Evolutionary conservation across 345 rosid genomes (phyloP).

Genomic region (Nasturtium officinale): DNA sequence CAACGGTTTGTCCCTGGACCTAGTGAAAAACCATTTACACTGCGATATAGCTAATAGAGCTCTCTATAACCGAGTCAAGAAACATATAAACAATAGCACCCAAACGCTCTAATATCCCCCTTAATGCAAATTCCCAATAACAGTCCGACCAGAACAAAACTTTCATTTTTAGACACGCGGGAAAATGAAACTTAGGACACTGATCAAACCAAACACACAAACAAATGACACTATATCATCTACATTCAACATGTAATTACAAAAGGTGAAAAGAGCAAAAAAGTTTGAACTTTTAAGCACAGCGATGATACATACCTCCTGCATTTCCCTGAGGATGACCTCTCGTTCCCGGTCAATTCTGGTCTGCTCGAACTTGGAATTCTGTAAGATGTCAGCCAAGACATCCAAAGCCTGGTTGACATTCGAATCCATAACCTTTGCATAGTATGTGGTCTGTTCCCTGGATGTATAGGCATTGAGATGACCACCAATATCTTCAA

Average conservation of each 20-base stretch:
- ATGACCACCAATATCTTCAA: slow-evolving; percentile 97
- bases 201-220: neutral
- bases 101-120: neutral
- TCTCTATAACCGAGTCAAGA: neutral
- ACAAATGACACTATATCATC: neutral
- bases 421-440: slow-evolving; percentile 81
- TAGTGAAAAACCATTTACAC: slow-evolving; percentile 21
- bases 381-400: slow-evolving; percentile 92
- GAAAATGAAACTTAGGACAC: neutral
- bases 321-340: slow-evolving; percentile 80
- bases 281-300: neutral
- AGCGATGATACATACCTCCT: slow-evolving; percentile 52
- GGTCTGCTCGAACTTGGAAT: slow-evolving; percentile 67
- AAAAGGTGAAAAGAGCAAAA: slow-evolving; percentile 6
- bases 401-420: slow-evolving; percentile 72
- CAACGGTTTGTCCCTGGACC: slow-evolving; percentile 95
- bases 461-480: slow-evolving; percentile 92
- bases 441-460: slow-evolving; percentile 95
- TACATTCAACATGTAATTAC: neutral
- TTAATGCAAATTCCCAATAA: neutral
- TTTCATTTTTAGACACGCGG: neutral
- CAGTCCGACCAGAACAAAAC: neutral
- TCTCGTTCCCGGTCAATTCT: slow-evolving; percentile 73
- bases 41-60: neutral
- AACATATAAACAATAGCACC: neutral